A percentile compares a stretch with the other conserved stretches of the same genome.
These are phyloP conservation scores for Wallacemonas sp. DNA, from an alignment of 208 protist species.

Conservation along the genomic window DNA sequence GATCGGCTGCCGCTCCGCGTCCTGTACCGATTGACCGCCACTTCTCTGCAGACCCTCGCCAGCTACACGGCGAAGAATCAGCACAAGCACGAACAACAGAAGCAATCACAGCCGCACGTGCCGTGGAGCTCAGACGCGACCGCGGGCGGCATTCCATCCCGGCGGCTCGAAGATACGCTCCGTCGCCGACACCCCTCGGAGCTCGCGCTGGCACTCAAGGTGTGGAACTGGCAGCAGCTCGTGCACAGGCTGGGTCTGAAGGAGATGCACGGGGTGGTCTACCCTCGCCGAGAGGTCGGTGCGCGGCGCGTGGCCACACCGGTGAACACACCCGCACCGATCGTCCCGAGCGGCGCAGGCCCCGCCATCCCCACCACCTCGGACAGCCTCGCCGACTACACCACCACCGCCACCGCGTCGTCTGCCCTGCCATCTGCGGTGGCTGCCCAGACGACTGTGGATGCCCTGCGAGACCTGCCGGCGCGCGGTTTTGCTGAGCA, in stretches of 20 bases:
- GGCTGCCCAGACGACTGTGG: not conserved
- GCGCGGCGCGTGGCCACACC: conserved; percentile 23
- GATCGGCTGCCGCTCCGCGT: conserved; percentile 41
- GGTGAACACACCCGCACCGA: not conserved
- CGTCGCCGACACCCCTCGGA: conserved; percentile 30
- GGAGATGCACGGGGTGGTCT: conserved; percentile 46
- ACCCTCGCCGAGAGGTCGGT: conserved; percentile 62
- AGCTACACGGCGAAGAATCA: conserved; percentile 1
- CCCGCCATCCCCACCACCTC: not conserved
- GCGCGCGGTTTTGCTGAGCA: conserved; percentile 31
- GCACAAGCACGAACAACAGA: too few relatives aligned
- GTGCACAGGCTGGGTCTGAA: conserved; percentile 80
- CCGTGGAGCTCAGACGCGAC: too few relatives aligned
- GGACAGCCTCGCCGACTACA: not conserved
- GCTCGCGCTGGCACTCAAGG: conserved; percentile 56
- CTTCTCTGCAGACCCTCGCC: conserved; percentile 37
- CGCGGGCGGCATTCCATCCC: not conserved
- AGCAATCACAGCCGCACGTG: too few relatives aligned
- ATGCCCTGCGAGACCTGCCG: not conserved
- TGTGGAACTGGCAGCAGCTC: conserved; percentile 85
- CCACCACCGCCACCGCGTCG: not conserved
- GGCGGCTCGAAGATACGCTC: not conserved
- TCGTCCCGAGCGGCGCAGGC: not conserved
- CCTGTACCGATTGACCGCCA: conserved; percentile 48
- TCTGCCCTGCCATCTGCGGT: not conserved